Percentiles rank a stretch among this genome's conserved stretches.
These are phyloP conservation scores for Penicillium cosmopolitanum DNA, from an alignment of 495 filamentous ascomycete genomes.

Conservation along the genomic window DNA sequence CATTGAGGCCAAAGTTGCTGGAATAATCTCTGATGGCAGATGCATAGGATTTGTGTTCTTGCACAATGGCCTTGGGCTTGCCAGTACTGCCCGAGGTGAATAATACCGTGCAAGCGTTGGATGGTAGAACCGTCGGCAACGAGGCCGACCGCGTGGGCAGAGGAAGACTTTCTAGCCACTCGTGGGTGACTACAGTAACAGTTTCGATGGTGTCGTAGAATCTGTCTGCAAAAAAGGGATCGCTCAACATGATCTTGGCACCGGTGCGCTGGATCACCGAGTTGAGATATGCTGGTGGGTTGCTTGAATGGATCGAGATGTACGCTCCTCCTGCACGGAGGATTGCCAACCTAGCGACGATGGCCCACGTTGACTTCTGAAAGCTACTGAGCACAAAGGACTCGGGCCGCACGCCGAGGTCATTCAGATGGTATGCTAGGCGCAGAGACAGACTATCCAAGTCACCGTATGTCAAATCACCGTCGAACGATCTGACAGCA, in stretches of 20 bases:
- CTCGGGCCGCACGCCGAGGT: conserved; percentile 37
- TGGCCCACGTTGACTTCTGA: conserved; percentile 56
- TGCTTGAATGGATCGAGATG: conserved; percentile 14
- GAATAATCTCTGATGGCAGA: conserved; percentile 26
- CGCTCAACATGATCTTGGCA: conserved; percentile 10
- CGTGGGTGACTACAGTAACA: background rate
- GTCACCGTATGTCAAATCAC: conserved; percentile 23
- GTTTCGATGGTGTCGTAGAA: background rate
- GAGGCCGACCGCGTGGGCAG: background rate
- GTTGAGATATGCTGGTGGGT: conserved; percentile 12
- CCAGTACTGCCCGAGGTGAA: conserved; percentile 54
- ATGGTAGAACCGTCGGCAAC: conserved; percentile 12
- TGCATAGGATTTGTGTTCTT: conserved; percentile 44
- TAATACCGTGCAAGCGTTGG: conserved; percentile 29
- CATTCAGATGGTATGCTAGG: conserved; percentile 18
- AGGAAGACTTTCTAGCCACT: conserved; percentile 6
- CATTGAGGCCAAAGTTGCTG: conserved; percentile 13
- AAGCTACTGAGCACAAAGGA: conserved; percentile 55
- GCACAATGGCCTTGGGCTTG: conserved; percentile 50
- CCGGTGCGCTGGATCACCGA: conserved; percentile 10
- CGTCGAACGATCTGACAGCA: conserved; percentile 26
- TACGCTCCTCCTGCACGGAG: conserved; percentile 53
- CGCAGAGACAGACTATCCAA: conserved; percentile 12
- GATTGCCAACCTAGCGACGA: conserved; percentile 46
- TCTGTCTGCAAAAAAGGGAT: conserved; percentile 2